A percentile compares a stretch with the other conserved stretches of the same genome.
Conservation (phyloP, 208 protist species). For the Naegleria gruberi region DNA sequence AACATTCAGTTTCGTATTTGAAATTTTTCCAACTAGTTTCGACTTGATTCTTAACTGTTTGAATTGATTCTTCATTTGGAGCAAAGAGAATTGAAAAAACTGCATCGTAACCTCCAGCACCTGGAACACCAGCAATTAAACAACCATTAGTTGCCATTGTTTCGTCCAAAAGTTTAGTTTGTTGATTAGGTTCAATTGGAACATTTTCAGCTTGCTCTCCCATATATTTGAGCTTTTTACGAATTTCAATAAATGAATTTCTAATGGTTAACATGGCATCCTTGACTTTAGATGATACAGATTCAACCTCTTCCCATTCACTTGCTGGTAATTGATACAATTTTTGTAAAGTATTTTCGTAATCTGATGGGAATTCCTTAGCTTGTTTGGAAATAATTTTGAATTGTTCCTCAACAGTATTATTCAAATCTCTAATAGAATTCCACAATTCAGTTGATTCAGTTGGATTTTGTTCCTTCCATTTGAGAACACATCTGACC, state of each 20-base stretch:
- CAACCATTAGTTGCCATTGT: slow-evolving; percentile 42
- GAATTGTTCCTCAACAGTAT: neutral
- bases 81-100: neutral
- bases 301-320: neutral
- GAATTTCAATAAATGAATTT: slow-evolving; percentile 34
- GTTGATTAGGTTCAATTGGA: slow-evolving; percentile 68
- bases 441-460: slow-evolving; percentile 58
- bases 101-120: slow-evolving; percentile 53
- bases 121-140: slow-evolving; percentile 69
- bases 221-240: slow-evolving; percentile 49
- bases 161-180: slow-evolving; percentile 64
- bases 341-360: neutral
- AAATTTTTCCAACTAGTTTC: neutral
- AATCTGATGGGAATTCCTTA: neutral
- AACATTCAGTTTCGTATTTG: neutral
- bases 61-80: neutral
- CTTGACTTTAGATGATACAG: neutral
- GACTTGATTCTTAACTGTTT: neutral
- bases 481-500: slow-evolving; percentile 80
- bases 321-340: neutral
- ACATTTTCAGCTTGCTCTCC: slow-evolving; percentile 59
- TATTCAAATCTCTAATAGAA: slow-evolving; percentile 51
- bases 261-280: neutral
- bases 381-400: neutral
- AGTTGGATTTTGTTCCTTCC: slow-evolving; percentile 53